phyloP scores from a whole-genome alignment of 176 grass and related monocot genomes.

The Aegilops bicornis region DNA sequence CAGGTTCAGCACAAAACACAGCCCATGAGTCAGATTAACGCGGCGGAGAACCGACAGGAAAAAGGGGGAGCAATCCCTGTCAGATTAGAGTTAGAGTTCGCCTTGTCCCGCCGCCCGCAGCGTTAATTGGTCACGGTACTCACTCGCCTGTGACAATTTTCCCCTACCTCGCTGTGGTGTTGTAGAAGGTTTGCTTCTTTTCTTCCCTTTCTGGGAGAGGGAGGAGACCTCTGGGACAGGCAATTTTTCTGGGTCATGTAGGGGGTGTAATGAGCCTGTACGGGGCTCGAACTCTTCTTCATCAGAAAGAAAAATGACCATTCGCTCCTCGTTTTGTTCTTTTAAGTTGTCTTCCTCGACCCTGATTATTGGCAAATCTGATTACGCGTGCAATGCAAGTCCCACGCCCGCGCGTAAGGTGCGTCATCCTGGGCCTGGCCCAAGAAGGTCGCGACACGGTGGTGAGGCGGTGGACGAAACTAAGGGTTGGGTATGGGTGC shows the following conservation, averaged over 20 bases:
- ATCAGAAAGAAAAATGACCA: conserved; percentile 22
- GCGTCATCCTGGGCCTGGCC: too few relatives aligned
- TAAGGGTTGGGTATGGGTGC: too few relatives aligned
- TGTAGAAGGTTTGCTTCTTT: conserved; percentile 29
- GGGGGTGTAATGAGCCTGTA: conserved; percentile 19
- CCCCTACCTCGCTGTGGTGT: neutral
- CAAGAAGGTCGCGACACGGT: too few relatives aligned
- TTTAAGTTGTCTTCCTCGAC: neutral
- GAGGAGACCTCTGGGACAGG: neutral
- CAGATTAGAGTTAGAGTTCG: neutral
- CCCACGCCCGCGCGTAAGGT: too few relatives aligned
- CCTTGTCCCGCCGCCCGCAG: conserved; percentile 13
- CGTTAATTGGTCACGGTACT: conserved; percentile 12
- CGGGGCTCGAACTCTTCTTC: conserved; percentile 11
- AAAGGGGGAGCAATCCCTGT: neutral
- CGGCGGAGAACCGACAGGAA: conserved; percentile 7
- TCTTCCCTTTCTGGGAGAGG: conserved; percentile 17
- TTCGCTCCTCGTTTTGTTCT: neutral
- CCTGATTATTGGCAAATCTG: neutral
- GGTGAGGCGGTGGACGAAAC: too few relatives aligned
- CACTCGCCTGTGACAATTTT: neutral
- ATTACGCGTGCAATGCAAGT: too few relatives aligned
- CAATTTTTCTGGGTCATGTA: conserved; percentile 12
- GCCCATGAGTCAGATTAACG: conserved; percentile 4
- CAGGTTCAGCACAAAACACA: conserved; percentile 18